Evolutionary conservation across 495 filamentous ascomycete species (phyloP).

Genomic region (Amorphotheca resinae): DNA sequence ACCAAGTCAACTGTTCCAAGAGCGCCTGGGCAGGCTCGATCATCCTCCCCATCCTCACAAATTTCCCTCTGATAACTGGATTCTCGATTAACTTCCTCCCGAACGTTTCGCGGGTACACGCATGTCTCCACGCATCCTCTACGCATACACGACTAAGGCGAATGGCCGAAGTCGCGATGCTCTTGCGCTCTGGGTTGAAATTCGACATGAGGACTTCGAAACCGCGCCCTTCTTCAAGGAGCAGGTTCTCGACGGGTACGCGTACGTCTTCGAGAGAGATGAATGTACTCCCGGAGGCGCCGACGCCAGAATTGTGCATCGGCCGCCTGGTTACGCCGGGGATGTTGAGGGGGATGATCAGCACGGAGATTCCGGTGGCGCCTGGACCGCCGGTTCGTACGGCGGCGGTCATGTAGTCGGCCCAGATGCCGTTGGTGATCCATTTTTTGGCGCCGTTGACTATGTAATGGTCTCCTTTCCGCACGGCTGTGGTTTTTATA

Average conservation of each 20-base stretch:
- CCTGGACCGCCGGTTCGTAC: slow-evolving; percentile 41
- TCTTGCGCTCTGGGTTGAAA: slow-evolving; percentile 36
- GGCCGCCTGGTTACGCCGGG: slow-evolving; percentile 27
- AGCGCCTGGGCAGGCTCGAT: slow-evolving; percentile 38
- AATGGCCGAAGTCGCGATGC: slow-evolving; percentile 30
- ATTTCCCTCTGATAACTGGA: slow-evolving; percentile 35
- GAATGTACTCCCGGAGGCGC: slow-evolving; percentile 30
- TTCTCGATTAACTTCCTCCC: slow-evolving; percentile 34
- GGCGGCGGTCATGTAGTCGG: slow-evolving; percentile 40
- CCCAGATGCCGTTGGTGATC: slow-evolving; percentile 45
- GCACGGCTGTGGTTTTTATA: slow-evolving; percentile 37
- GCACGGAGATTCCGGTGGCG: slow-evolving; percentile 33
- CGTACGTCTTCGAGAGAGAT: slow-evolving; percentile 35
- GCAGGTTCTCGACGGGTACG: slow-evolving; percentile 31
- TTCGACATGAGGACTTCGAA: slow-evolving; percentile 40
- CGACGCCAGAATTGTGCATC: slow-evolving; percentile 24
- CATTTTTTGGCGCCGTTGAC: slow-evolving; percentile 47
- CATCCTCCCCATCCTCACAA: slow-evolving; percentile 35
- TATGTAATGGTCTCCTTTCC: slow-evolving; percentile 34
- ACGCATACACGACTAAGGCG: slow-evolving; percentile 35
- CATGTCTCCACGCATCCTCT: slow-evolving; percentile 37
- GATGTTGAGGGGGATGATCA: slow-evolving; percentile 38
- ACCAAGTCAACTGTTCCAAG: slow-evolving; percentile 31
- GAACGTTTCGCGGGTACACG: slow-evolving; percentile 36
- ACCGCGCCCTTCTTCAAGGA: slow-evolving; percentile 35